phyloP scores from a whole-genome alignment of 306 rosid genomes.

The barrel medic (Medicago truncatula) region MtrunA17r5.0-ANR NC_053045.1:45252001-45252500 shows the following conservation, averaged over 20 bases:
- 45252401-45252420: background rate
- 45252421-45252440: slow-evolving; percentile 65
- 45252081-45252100: slow-evolving; percentile 66
- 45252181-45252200: background rate
- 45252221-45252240: too few species aligned
- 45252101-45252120: slow-evolving; percentile 67
- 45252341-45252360: background rate
- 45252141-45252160: background rate
- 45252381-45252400: background rate
- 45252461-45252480: slow-evolving; percentile 74
- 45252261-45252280: background rate
- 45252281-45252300: background rate
- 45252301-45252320: background rate
- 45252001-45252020: slow-evolving; percentile 57
- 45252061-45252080: slow-evolving; percentile 69
- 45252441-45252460: slow-evolving; percentile 67
- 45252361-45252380: background rate
- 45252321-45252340: background rate
- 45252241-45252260: too few species aligned
- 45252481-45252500: slow-evolving; percentile 72
- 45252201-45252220: background rate
- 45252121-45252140: slow-evolving; percentile 46
- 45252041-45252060: slow-evolving; percentile 76
- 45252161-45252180: background rate
- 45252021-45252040: slow-evolving; percentile 75